These are phyloP conservation scores for Komagataella pastoris DNA, from an alignment of 805 yeast genomes.

Conservation along the genomic window DNA sequence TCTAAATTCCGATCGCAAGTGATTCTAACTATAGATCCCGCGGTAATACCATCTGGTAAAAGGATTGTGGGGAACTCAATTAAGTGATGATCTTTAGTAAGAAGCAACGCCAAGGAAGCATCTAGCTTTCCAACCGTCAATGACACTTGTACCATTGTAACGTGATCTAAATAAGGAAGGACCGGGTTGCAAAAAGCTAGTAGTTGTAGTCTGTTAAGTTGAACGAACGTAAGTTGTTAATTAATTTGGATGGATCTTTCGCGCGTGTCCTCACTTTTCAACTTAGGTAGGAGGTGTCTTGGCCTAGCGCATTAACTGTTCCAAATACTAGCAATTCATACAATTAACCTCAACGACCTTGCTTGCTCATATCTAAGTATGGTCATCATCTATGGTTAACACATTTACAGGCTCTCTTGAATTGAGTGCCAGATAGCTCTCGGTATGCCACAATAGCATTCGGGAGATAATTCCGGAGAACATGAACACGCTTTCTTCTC, in stretches of 20 bases:
- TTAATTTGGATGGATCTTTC: neutral
- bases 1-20: slow-evolving; percentile 66
- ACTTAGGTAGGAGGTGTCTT: neutral
- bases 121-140: slow-evolving; percentile 92
- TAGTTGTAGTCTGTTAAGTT: neutral
- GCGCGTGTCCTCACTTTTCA: neutral
- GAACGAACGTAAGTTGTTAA: neutral
- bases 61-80: slow-evolving; percentile 95
- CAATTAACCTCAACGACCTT: too few relatives aligned
- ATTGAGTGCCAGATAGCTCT: slow-evolving; percentile 12
- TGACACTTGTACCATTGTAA: slow-evolving; percentile 70
- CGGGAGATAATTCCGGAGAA: slow-evolving; percentile 26
- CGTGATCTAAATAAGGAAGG: neutral
- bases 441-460: slow-evolving; percentile 27
- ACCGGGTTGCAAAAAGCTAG: neutral
- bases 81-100: slow-evolving; percentile 81
- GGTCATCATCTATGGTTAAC: slow-evolving; percentile 18
- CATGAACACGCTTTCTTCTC: slow-evolving; percentile 26
- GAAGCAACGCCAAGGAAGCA: slow-evolving; percentile 81
- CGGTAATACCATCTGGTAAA: slow-evolving; percentile 78
- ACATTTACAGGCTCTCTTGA: slow-evolving; percentile 17
- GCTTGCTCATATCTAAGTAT: slow-evolving; percentile 5
- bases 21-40: slow-evolving; percentile 86
- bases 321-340: neutral
- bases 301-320: neutral